These are phyloP conservation scores for Suhomyces bolitotheri DNA, from an alignment of 1,139 yeast species.

Conservation along the genomic window DNA sequence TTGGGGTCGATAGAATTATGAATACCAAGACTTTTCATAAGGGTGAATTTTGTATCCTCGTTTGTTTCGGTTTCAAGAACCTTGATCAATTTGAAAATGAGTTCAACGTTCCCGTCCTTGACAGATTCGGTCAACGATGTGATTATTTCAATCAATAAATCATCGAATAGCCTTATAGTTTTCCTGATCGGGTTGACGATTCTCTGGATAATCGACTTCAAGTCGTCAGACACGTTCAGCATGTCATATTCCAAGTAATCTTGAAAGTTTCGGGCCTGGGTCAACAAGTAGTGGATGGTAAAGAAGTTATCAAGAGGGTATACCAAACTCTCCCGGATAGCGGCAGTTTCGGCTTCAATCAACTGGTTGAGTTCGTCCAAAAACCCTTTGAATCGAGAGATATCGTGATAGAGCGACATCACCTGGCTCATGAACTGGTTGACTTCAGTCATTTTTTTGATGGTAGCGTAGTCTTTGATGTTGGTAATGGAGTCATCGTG, in stretches of 20 bases:
- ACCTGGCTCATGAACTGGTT: conserved; percentile 76
- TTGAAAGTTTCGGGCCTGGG: conserved; percentile 71
- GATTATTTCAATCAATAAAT: conserved; percentile 58
- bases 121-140: conserved; percentile 70
- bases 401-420: conserved; percentile 61
- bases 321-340: conserved; percentile 49
- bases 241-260: conserved; percentile 69
- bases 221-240: conserved; percentile 61
- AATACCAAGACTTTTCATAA: conserved; percentile 48
- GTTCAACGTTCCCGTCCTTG: conserved; percentile 63
- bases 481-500: conserved; percentile 54
- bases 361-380: conserved; percentile 51
- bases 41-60: conserved; percentile 65
- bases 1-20: conserved; percentile 19
- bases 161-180: conserved; percentile 62
- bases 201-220: conserved; percentile 62
- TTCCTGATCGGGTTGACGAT: conserved; percentile 55
- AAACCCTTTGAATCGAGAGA: conserved; percentile 55
- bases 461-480: conserved; percentile 57
- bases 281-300: conserved; percentile 66
- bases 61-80: conserved; percentile 78
- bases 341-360: conserved; percentile 55
- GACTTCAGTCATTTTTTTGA: conserved; percentile 61
- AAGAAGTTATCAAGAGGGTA: conserved; percentile 63
- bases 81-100: conserved; percentile 71